Evolutionary conservation across 495 filamentous ascomycete species (phyloP).

Genomic region (Mytilinidion resinicola): DNA sequence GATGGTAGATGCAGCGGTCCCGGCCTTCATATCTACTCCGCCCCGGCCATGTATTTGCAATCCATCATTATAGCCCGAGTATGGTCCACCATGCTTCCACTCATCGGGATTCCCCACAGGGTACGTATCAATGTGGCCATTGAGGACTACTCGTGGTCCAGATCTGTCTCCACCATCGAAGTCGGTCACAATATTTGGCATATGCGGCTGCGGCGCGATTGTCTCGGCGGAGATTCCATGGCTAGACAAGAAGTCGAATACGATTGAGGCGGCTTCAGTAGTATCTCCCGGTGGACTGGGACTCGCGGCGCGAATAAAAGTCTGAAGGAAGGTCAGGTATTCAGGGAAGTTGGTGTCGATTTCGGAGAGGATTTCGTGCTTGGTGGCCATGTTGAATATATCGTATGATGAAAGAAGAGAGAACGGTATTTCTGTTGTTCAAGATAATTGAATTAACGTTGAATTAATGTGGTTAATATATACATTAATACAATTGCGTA

Average conservation of each 20-base stretch:
- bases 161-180: not conserved
- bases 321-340: constrained; percentile 15
- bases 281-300: constrained; percentile 22
- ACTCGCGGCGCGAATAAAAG: constrained; percentile 12
- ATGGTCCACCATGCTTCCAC: constrained; percentile 18
- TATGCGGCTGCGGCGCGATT: constrained; percentile 5
- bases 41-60: constrained; percentile 18
- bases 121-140: constrained; percentile 21
- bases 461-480: too few relatives aligned
- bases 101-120: constrained; percentile 16
- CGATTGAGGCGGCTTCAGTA: constrained; percentile 5
- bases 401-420: too few relatives aligned
- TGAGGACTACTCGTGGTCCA: constrained; percentile 4
- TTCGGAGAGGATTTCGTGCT: constrained; percentile 1
- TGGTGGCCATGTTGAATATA: too few relatives aligned
- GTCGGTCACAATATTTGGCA: constrained; percentile 16
- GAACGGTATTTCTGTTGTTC: too few relatives aligned
- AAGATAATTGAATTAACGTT: too few relatives aligned
- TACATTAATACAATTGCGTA: too few relatives aligned
- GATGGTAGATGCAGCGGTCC: constrained; percentile 19
- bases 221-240: constrained; percentile 5
- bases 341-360: constrained; percentile 6
- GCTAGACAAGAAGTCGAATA: constrained; percentile 1
- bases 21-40: constrained; percentile 25
- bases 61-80: constrained; percentile 16